Percentiles rank a stretch among this genome's conserved stretches.
These are phyloP conservation scores for Cordyceps cicadae DNA, from an alignment of 2,329 filamentous ascomycete species.

Conservation along the genomic window DNA sequence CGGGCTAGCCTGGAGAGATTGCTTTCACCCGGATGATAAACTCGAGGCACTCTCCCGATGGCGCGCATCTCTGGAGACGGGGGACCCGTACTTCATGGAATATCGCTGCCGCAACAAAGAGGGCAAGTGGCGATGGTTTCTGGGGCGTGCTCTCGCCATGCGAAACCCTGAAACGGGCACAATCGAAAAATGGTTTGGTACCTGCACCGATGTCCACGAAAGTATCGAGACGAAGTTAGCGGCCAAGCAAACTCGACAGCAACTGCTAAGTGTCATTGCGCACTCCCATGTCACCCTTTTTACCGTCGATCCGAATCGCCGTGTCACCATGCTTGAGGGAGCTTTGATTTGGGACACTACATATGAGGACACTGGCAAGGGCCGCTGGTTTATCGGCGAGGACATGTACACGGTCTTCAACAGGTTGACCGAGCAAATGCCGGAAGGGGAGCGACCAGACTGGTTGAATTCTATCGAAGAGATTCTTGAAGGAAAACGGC, in stretches of 20 bases:
- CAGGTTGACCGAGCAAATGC: slow-evolving; percentile 34
- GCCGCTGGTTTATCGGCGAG: slow-evolving; percentile 47
- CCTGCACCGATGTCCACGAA: slow-evolving; percentile 72
- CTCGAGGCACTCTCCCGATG: slow-evolving; percentile 46
- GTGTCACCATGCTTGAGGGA: slow-evolving; percentile 63
- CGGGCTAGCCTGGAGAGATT: slow-evolving; percentile 52
- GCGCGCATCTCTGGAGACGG: slow-evolving; percentile 55
- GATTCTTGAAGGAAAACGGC: slow-evolving; percentile 52
- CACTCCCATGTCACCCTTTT: slow-evolving; percentile 71
- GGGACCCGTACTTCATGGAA: slow-evolving; percentile 60
- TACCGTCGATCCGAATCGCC: slow-evolving; percentile 55
- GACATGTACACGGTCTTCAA: slow-evolving; percentile 59
- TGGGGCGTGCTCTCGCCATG: slow-evolving; percentile 63
- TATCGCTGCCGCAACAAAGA: slow-evolving; percentile 60
- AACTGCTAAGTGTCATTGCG: slow-evolving; percentile 63
- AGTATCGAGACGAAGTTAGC: slow-evolving; percentile 59
- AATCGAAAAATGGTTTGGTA: slow-evolving; percentile 76
- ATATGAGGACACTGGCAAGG: slow-evolving; percentile 29
- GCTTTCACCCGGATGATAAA: slow-evolving; percentile 66
- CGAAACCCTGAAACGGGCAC: slow-evolving; percentile 55
- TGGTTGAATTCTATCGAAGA: slow-evolving; percentile 53
- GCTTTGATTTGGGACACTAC: slow-evolving; percentile 48
- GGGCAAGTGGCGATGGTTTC: slow-evolving; percentile 71
- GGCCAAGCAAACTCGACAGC: slow-evolving; percentile 58
- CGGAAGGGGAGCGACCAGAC: slow-evolving; percentile 34